Evolutionary conservation across 768 basidiomycete species (phyloP).

Genomic region (Gloeopeniophorella convolvens): DNA sequence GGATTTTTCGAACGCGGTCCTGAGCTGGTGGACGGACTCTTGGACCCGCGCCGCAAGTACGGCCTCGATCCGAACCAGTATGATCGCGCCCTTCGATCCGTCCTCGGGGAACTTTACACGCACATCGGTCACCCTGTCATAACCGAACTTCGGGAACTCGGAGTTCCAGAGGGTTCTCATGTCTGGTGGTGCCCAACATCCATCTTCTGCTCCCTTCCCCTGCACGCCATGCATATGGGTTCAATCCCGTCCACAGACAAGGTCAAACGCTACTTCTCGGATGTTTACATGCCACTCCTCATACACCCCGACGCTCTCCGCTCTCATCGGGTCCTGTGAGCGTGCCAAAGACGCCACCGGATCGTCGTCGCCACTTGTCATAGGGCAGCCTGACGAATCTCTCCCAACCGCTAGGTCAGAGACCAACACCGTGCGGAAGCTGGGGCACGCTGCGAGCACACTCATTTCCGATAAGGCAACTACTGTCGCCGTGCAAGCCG

Average conservation of each 20-base stretch:
- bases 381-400: not conserved
- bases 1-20: too few species aligned
- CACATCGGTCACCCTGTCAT: not conserved
- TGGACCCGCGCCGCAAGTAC: not conserved
- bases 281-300: slow-evolving; percentile 5
- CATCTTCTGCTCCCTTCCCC: not conserved
- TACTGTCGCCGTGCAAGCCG: not conserved
- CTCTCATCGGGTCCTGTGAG: not conserved
- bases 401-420: not conserved
- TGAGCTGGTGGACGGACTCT: not conserved
- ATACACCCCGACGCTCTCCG: not conserved
- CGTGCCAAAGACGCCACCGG: too few species aligned
- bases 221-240: slow-evolving; percentile 7
- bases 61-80: not conserved
- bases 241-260: not conserved
- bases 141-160: not conserved
- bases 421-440: not conserved
- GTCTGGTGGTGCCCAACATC: too few species aligned
- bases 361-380: not conserved
- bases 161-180: not conserved
- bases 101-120: not conserved
- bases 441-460: not conserved
- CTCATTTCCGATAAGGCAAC: not conserved
- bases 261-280: not conserved
- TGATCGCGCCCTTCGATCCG: not conserved